Evolutionary conservation across 768 basidiomycete species (phyloP).

Genomic region (Obba rivulosa): DNA sequence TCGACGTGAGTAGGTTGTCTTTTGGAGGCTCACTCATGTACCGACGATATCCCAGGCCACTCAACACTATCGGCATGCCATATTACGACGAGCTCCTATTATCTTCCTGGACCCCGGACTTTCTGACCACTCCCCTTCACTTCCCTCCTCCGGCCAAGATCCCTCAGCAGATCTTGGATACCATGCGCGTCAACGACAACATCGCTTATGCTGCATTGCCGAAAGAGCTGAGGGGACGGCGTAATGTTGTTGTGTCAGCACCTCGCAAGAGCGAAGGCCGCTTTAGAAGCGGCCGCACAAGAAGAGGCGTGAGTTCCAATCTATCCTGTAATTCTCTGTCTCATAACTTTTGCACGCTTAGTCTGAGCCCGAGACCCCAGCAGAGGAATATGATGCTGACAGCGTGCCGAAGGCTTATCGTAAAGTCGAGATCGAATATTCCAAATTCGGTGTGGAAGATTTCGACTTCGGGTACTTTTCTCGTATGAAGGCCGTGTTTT

Average conservation of each 20-base stretch:
- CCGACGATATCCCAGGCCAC: conserved; percentile 48
- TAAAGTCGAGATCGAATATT: conserved; percentile 96
- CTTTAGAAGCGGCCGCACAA: conserved; percentile 79
- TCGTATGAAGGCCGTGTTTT: neutral
- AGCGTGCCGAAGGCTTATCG: conserved; percentile 79
- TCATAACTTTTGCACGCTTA: conserved; percentile 17
- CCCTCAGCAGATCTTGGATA: conserved; percentile 67
- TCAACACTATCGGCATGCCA: conserved; percentile 87
- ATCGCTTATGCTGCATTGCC: conserved; percentile 88
- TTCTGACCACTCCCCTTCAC: conserved; percentile 40
- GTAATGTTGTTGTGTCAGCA: conserved; percentile 64
- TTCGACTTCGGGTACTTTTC: conserved; percentile 87
- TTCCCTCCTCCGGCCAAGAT: conserved; percentile 75
- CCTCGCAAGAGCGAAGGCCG: conserved; percentile 56
- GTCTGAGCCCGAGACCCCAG: conserved; percentile 50
- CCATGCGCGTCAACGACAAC: conserved; percentile 85
- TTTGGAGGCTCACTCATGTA: neutral
- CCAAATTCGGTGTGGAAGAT: conserved; percentile 97
- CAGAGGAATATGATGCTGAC: conserved; percentile 46
- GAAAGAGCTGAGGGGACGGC: conserved; percentile 74
- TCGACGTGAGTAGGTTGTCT: conserved; percentile 52
- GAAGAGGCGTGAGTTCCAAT: conserved; percentile 30
- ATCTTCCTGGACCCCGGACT: conserved; percentile 56
- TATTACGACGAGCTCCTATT: conserved; percentile 71
- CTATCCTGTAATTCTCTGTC: conserved; percentile 1